These are phyloP conservation scores for Fusarium dimerum DNA, from an alignment of 2,329 filamentous ascomycete species.

Conservation along the genomic window DNA sequence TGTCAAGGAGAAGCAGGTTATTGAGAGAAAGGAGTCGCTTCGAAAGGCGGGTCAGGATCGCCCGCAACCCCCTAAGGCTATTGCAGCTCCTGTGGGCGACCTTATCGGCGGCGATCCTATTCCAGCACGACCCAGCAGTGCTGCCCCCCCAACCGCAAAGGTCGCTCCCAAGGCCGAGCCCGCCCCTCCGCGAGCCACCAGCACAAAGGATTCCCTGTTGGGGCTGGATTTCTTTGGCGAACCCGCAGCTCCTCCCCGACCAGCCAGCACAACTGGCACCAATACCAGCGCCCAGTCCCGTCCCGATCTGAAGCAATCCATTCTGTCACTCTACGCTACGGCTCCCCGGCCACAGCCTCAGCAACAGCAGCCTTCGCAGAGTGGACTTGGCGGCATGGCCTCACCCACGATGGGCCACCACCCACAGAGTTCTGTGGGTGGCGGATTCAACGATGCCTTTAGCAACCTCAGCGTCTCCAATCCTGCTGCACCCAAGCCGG, in stretches of 20 bases:
- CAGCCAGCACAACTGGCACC: constrained; percentile 76
- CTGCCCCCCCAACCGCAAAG: constrained; percentile 62
- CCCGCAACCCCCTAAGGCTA: constrained; percentile 35
- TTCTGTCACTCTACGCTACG: constrained; percentile 89
- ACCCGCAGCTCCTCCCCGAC: constrained; percentile 70
- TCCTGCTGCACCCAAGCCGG: constrained; percentile 44
- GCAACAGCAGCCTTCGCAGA: constrained; percentile 51
- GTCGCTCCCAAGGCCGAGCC: constrained; percentile 62
- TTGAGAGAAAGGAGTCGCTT: constrained; percentile 59
- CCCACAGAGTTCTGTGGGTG: constrained; percentile 54
- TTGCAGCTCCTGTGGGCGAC: constrained; percentile 62
- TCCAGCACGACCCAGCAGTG: constrained; percentile 71
- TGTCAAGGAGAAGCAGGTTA: constrained; percentile 66
- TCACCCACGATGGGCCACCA: constrained; percentile 57
- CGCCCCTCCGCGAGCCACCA: constrained; percentile 68
- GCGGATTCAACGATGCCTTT: constrained; percentile 73
- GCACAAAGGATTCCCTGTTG: constrained; percentile 83
- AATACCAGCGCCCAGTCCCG: constrained; percentile 67
- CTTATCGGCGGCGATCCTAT: constrained; percentile 78
- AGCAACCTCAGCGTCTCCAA: constrained; percentile 47
- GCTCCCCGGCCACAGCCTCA: constrained; percentile 72
- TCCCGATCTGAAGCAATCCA: constrained; percentile 95
- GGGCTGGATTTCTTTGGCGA: constrained; percentile 91
- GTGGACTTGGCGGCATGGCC: constrained; percentile 68
- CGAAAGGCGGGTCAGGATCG: constrained; percentile 61